Percentiles rank a stretch among this genome's conserved stretches.
Evolutionary conservation across 1,139 yeast species (phyloP).

Genomic region (Candida freyschussii): DNA sequence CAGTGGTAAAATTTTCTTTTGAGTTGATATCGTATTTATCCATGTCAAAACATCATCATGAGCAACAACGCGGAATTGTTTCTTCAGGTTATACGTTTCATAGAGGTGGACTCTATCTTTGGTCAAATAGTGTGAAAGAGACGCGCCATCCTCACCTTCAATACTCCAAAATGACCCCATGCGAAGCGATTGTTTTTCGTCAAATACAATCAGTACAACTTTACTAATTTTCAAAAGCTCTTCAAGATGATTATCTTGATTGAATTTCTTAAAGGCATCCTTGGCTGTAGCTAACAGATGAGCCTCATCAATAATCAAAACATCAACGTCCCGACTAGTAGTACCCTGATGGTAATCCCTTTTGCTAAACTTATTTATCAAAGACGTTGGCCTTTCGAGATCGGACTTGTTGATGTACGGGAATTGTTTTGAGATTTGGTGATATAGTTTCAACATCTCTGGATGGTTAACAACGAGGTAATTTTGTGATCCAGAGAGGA

Average conservation of each 20-base stretch:
- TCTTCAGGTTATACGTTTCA: constrained; percentile 28
- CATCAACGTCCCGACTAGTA: constrained; percentile 24
- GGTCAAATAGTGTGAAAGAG: constrained; percentile 19
- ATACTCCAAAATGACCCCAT: constrained; percentile 39
- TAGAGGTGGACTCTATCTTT: constrained; percentile 13
- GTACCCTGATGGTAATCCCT: constrained; percentile 7
- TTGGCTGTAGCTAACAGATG: constrained; percentile 37
- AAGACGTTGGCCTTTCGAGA: constrained; percentile 38
- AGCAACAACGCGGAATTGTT: constrained; percentile 38
- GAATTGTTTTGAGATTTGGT: constrained; percentile 32
- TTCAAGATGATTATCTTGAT: constrained; percentile 36
- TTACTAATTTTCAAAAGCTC: constrained; percentile 34
- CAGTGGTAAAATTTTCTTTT: constrained; percentile 27
- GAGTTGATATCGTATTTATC: constrained; percentile 33
- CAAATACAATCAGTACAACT: constrained; percentile 35
- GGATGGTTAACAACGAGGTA: constrained; percentile 39
- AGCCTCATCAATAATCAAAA: constrained; percentile 38
- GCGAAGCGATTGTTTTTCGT: constrained; percentile 37
- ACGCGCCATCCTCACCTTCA: constrained; percentile 28
- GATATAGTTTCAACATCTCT: constrained; percentile 38
- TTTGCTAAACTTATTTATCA: constrained; percentile 29
- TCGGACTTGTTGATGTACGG: constrained; percentile 31
- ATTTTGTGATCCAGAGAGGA: constrained; percentile 26
- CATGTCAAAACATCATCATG: constrained; percentile 34
- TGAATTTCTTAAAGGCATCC: constrained; percentile 37